A percentile compares a stretch with the other conserved stretches of the same genome.
These are phyloP conservation scores for Lepidium didymum DNA, from an alignment of 345 rosid genomes.

Conservation along the genomic window DNA sequence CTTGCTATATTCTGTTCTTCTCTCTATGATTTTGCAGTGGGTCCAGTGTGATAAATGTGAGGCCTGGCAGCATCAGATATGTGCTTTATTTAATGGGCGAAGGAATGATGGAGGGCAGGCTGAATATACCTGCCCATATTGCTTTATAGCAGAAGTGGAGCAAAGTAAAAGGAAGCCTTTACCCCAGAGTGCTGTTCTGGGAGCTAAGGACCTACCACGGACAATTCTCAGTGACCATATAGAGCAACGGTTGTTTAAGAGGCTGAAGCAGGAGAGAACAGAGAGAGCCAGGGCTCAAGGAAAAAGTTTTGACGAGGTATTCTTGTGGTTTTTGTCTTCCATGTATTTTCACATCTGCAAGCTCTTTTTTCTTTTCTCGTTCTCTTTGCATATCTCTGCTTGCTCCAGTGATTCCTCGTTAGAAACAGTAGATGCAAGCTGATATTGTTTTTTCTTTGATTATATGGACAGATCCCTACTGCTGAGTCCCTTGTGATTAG, in stretches of 20 bases:
- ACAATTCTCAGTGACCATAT: conserved; percentile 96
- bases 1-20: background rate
- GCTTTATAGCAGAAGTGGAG: conserved; percentile 86
- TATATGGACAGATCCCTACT: conserved; percentile 65
- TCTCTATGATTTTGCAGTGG: conserved; percentile 62
- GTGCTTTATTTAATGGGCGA: conserved; percentile 96
- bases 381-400: background rate
- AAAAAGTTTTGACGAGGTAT: conserved; percentile 90
- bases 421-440: background rate
- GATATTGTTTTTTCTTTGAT: conserved; percentile 8
- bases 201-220: conserved; percentile 94
- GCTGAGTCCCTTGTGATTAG: conserved; percentile 94
- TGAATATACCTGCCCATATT: conserved; percentile 98
- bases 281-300: conserved; percentile 86
- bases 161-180: conserved; percentile 88
- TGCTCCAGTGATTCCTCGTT: background rate
- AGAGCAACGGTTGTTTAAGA: conserved; percentile 76
- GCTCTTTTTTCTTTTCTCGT: background rate
- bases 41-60: conserved; percentile 99
- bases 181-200: conserved; percentile 97
- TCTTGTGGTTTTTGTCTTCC: background rate
- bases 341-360: background rate
- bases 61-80: conserved; percentile 99
- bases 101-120: conserved; percentile 99
- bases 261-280: conserved; percentile 69